phyloP scores from a whole-genome alignment of 106 monocot species.

The Xerophyta viscosa region DNA sequence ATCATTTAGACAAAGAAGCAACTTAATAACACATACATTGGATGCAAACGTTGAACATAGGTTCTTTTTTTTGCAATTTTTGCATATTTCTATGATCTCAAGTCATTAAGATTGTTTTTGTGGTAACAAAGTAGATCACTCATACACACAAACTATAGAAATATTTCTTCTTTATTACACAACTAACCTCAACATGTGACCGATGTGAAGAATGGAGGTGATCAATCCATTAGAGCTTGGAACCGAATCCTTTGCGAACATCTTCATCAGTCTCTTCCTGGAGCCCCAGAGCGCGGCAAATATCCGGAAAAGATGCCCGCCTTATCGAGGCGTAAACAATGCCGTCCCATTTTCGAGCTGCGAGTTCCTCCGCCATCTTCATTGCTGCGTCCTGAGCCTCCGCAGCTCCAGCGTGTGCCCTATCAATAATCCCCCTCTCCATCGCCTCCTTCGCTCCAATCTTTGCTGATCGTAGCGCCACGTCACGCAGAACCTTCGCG shows the following conservation, averaged over 20 bases:
- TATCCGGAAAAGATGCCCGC: conserved; percentile 24
- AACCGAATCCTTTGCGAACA: neutral
- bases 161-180: too few species aligned
- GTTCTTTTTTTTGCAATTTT: too few species aligned
- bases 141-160: too few species aligned
- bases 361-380: conserved; percentile 41
- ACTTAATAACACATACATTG: too few species aligned
- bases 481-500: conserved; percentile 15
- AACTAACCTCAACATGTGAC: too few species aligned
- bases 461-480: conserved; percentile 26
- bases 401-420: conserved; percentile 14
- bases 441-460: conserved; percentile 28
- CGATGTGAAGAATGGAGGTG: too few species aligned
- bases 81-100: too few species aligned
- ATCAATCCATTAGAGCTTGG: conserved; percentile 7
- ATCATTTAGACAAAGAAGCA: too few species aligned
- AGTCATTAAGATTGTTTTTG: too few species aligned
- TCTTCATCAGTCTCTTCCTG: conserved; percentile 3
- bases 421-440: conserved; percentile 42
- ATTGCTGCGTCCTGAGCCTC: conserved; percentile 41
- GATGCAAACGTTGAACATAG: too few species aligned
- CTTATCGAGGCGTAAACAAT: conserved; percentile 33
- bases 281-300: conserved; percentile 20
- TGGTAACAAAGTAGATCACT: too few species aligned
- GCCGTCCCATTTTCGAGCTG: conserved; percentile 41